Percentiles rank a stretch among this genome's conserved stretches.
Evolutionary conservation across 2,329 filamentous ascomycete genomes (phyloP).

Genomic region (Amphichorda felina): DNA sequence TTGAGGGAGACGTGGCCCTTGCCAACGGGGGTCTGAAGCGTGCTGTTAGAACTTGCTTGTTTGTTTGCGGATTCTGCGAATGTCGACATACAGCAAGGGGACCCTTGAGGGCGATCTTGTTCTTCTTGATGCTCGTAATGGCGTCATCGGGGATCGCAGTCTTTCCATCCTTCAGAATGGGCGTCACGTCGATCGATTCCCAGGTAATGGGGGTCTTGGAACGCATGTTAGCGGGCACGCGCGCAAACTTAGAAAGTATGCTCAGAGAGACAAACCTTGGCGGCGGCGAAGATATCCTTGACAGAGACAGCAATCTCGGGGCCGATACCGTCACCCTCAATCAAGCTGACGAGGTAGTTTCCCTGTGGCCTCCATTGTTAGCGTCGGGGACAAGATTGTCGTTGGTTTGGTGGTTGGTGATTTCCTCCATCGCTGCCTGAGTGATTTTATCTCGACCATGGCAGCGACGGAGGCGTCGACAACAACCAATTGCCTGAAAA

Average conservation of each 20-base stretch:
- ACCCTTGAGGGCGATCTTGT: conserved; percentile 96
- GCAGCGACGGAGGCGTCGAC: conserved; percentile 3
- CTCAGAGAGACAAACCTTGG: conserved; percentile 51
- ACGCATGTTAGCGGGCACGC: conserved; percentile 11
- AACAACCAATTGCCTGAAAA: conserved; percentile 6
- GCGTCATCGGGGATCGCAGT: conserved; percentile 88
- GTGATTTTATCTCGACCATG: conserved; percentile 23
- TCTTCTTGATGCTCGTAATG: conserved; percentile 86
- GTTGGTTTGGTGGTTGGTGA: conserved; percentile 1
- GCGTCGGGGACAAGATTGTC: conserved; percentile 7
- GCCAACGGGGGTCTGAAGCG: conserved; percentile 70
- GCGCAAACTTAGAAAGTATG: not conserved
- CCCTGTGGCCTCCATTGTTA: conserved; percentile 42
- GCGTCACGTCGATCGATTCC: conserved; percentile 95
- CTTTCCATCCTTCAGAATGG: conserved; percentile 86
- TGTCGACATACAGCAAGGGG: conserved; percentile 74
- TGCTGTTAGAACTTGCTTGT: not conserved
- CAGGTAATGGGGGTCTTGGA: conserved; percentile 77
- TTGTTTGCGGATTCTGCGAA: not conserved
- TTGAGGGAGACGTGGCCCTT: conserved; percentile 99
- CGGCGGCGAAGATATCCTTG: conserved; percentile 96
- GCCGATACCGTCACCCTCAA: conserved; percentile 98
- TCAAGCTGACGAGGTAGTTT: conserved; percentile 91
- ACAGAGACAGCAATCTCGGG: conserved; percentile 96
- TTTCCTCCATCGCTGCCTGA: conserved; percentile 16